A percentile compares a stretch with the other conserved stretches of the same genome.
phyloP scores from a whole-genome alignment of 1,284 basidiomycete species.

The Gastroboletus turbinatus region DNA sequence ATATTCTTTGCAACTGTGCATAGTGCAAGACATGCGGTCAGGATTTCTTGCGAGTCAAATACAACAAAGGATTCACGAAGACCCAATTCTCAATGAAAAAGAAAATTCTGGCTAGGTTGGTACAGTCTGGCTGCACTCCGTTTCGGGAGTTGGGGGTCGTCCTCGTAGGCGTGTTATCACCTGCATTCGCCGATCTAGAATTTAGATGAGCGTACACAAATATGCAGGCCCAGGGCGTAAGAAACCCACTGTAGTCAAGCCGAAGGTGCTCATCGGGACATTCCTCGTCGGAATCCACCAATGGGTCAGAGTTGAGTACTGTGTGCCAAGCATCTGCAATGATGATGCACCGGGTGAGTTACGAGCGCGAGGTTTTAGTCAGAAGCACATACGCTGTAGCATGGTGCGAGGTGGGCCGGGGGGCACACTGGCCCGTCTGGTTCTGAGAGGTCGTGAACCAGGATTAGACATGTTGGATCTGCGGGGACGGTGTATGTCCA shows the following conservation, averaged over 20 bases:
- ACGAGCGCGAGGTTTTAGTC: conserved; percentile 2
- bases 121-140: conserved; percentile 19
- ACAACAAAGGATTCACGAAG: conserved; percentile 3
- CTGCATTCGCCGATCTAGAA: conserved; percentile 52
- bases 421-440: conserved; percentile 26
- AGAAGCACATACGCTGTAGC: conserved; percentile 50
- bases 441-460: conserved; percentile 23
- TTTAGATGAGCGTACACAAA: conserved; percentile 8
- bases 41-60: conserved; percentile 1
- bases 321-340: conserved; percentile 64
- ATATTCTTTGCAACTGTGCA: conserved; percentile 24
- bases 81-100: background rate
- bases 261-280: conserved; percentile 58
- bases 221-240: conserved; percentile 29
- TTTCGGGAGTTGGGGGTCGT: conserved; percentile 47
- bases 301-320: conserved; percentile 58
- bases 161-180: conserved; percentile 57
- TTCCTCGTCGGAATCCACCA: conserved; percentile 74
- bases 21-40: conserved; percentile 5
- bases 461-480: conserved; percentile 25
- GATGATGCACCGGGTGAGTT: conserved; percentile 51
- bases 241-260: conserved; percentile 58
- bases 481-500: conserved; percentile 29
- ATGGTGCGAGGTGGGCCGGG: conserved; percentile 37
- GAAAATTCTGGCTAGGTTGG: conserved; percentile 10